Percentiles rank a stretch among this genome's conserved stretches.
phyloP scores from a whole-genome alignment of 1,284 basidiomycete genomes.

The Marasmius tenuissimus region DNA sequence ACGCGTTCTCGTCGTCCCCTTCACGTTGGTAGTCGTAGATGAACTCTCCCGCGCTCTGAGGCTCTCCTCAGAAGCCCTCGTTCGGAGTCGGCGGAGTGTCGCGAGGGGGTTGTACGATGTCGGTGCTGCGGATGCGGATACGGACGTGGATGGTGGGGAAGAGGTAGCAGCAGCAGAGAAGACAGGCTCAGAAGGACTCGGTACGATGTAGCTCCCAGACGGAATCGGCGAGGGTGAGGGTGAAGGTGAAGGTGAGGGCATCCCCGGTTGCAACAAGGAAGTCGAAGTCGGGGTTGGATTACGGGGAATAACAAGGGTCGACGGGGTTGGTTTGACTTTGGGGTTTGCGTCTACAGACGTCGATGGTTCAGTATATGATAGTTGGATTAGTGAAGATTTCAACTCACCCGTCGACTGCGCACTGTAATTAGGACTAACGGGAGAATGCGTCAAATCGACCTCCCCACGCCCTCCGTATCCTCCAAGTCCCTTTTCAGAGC shows the following conservation, averaged over 20 bases:
- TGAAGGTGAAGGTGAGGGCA: neutral
- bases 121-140: slow-evolving; percentile 1
- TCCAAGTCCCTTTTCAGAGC: neutral
- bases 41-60: neutral
- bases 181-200: slow-evolving; percentile 3
- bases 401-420: too few species aligned
- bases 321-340: neutral
- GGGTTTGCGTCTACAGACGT: neutral
- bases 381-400: too few species aligned
- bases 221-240: slow-evolving; percentile 7
- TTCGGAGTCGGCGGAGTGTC: neutral
- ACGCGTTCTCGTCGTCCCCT: slow-evolving; percentile 19
- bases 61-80: neutral
- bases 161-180: neutral
- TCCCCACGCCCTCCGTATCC: neutral
- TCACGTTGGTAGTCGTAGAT: slow-evolving; percentile 12
- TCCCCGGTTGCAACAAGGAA: neutral
- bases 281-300: neutral
- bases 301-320: neutral
- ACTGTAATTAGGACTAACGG: too few species aligned
- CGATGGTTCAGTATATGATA: neutral
- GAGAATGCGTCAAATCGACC: too few species aligned
- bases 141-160: slow-evolving; percentile 3
- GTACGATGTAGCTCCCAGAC: slow-evolving; percentile 10
- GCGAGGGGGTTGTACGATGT: neutral